phyloP scores from a whole-genome alignment of 2,329 filamentous ascomycete species.

The Aspergillus jensenii region DNA sequence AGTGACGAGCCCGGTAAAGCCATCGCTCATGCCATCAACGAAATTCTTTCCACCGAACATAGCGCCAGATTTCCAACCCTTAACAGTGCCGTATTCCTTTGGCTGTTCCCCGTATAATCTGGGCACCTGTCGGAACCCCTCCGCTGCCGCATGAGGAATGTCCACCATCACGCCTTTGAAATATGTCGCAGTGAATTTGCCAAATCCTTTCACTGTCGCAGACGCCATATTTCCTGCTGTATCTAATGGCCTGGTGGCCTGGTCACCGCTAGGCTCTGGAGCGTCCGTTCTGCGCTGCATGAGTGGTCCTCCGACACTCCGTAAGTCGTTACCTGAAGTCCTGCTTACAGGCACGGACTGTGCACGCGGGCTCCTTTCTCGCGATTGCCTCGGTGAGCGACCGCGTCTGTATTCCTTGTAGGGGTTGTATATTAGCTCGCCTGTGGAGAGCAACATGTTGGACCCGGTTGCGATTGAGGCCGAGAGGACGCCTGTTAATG shows the following conservation, averaged over 20 bases:
- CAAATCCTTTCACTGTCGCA: slow-evolving; percentile 23
- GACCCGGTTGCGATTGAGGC: slow-evolving; percentile 26
- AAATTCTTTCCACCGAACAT: slow-evolving; percentile 29
- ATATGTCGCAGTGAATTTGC: slow-evolving; percentile 24
- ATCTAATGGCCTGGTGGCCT: neutral
- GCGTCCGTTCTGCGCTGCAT: neutral
- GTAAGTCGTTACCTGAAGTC: neutral
- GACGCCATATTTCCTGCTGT: slow-evolving; percentile 12
- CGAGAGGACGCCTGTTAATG: slow-evolving; percentile 29
- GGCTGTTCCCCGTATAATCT: slow-evolving; percentile 39
- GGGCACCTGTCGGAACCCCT: slow-evolving; percentile 37
- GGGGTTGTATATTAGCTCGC: slow-evolving; percentile 28
- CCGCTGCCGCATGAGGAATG: slow-evolving; percentile 36
- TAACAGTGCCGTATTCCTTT: slow-evolving; percentile 31
- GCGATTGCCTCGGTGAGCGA: neutral
- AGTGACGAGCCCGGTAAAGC: slow-evolving; percentile 30
- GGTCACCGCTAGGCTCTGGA: neutral
- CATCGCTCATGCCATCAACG: slow-evolving; percentile 36
- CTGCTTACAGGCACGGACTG: neutral
- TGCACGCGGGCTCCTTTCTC: neutral
- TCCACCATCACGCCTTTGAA: slow-evolving; percentile 37
- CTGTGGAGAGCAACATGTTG: slow-evolving; percentile 25
- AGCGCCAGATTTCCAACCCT: slow-evolving; percentile 34
- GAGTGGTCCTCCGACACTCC: neutral
- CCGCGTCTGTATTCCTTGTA: slow-evolving; percentile 25